phyloP scores from a whole-genome alignment of 306 rosid genomes.

The Gastrolobium bilobum region DNA sequence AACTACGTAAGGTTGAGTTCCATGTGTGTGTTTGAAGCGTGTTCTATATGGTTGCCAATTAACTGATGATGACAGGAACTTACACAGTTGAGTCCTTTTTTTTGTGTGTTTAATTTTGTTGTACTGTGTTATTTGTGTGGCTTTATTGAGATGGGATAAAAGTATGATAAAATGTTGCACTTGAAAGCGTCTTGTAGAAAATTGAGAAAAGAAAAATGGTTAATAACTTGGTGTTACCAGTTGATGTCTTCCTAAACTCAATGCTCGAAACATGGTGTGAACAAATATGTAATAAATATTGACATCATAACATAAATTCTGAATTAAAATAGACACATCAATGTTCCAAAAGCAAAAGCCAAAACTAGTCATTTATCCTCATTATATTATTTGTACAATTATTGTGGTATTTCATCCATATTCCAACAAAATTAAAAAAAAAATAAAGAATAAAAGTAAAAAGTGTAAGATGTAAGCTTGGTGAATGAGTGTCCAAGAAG shows the following conservation, averaged over 20 bases:
- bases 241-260: neutral
- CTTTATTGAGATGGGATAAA: neutral
- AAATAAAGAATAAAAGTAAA: neutral
- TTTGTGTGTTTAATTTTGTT: neutral
- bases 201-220: neutral
- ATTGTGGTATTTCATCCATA: neutral
- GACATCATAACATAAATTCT: neutral
- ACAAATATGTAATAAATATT: neutral
- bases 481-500: neutral
- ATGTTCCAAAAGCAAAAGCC: neutral
- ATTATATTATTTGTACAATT: slow-evolving; percentile 3
- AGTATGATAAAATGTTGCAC: slow-evolving; percentile 13
- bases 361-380: neutral
- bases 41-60: slow-evolving; percentile 9
- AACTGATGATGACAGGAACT: neutral
- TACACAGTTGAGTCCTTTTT: neutral
- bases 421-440: neutral
- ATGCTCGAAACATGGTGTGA: neutral
- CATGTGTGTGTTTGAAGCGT: neutral
- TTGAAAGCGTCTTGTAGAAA: neutral
- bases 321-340: neutral
- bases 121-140: slow-evolving; percentile 8
- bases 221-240: neutral
- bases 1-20: neutral
- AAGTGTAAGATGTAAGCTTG: neutral